These are phyloP conservation scores for Silene coronaria DNA, from an alignment of 179 eudicot genomes.

Conservation along the genomic window DNA sequence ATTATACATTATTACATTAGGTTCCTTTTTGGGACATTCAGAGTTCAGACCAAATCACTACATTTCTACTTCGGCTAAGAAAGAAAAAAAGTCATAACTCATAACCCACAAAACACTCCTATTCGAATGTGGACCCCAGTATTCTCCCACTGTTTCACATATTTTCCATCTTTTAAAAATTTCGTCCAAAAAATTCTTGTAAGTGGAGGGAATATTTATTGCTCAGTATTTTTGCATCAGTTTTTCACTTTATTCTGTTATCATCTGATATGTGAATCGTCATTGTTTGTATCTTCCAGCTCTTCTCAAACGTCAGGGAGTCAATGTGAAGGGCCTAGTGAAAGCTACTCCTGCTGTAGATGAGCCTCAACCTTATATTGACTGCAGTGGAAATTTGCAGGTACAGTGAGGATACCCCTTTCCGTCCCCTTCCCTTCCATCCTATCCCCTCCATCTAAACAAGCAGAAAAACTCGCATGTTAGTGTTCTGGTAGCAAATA, in stretches of 20 bases:
- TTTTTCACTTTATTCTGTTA: neutral
- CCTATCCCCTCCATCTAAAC: no score
- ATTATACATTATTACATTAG: no score
- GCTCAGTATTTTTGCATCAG: neutral
- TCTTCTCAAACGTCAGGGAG: slow-evolving; percentile 89
- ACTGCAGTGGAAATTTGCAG: slow-evolving; percentile 96
- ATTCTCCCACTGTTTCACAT: no score
- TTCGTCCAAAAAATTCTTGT: no score
- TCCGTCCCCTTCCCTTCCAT: no score
- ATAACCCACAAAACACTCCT: no score
- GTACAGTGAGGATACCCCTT: slow-evolving; percentile 22
- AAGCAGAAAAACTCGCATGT: neutral
- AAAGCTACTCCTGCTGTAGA: slow-evolving; percentile 81
- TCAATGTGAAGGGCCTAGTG: slow-evolving; percentile 85
- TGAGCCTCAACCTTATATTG: slow-evolving; percentile 73
- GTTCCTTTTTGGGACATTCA: no score
- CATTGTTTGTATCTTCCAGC: slow-evolving; percentile 41
- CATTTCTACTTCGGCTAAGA: no score
- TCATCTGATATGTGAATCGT: slow-evolving; percentile 9
- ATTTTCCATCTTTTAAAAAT: no score
- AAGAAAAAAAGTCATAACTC: no score
- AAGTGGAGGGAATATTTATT: neutral
- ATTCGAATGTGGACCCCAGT: no score
- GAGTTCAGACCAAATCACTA: neutral
- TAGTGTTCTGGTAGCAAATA: neutral